phyloP scores from a whole-genome alignment of 305 asterid genomes.

The Fraxinus xanthoxyloides region DNA sequence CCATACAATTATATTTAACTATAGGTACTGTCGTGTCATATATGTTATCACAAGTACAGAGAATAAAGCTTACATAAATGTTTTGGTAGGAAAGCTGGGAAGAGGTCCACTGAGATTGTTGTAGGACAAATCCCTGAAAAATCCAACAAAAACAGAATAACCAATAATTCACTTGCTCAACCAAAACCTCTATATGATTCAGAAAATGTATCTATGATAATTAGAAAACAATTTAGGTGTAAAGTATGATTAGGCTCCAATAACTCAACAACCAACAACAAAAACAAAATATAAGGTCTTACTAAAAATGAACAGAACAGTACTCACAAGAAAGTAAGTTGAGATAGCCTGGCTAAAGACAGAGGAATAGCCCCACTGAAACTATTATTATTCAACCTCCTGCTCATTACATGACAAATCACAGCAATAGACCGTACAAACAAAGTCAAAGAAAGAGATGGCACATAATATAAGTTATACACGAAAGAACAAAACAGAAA shows the following conservation, averaged over 20 bases:
- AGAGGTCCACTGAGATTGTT: constrained; percentile 89
- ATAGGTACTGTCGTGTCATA: not conserved
- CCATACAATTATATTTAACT: not conserved
- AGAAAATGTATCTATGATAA: no score
- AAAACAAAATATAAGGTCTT: constrained; percentile 11
- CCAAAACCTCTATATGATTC: not conserved
- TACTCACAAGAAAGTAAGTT: constrained; percentile 97
- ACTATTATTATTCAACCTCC: constrained; percentile 94
- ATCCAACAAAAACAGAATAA: constrained; percentile 22
- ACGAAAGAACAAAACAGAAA: not conserved
- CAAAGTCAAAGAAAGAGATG: constrained; percentile 30
- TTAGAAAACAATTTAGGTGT: not conserved
- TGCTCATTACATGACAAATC: constrained; percentile 56
- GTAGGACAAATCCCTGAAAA: constrained; percentile 91
- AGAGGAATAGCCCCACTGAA: constrained; percentile 80
- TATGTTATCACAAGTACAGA: not conserved
- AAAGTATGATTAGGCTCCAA: not conserved
- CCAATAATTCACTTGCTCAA: not conserved
- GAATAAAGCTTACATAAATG: constrained; percentile 54
- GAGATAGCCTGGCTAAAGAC: constrained; percentile 75
- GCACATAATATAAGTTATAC: not conserved
- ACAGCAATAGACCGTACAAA: constrained; percentile 38
- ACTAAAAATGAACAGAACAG: constrained; percentile 13
- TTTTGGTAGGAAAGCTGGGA: constrained; percentile 72
- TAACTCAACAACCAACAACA: constrained; percentile 16